These are phyloP conservation scores for Colletotrichum sp. DNA, from an alignment of 2,329 filamentous ascomycete species.

Conservation along the genomic window DNA sequence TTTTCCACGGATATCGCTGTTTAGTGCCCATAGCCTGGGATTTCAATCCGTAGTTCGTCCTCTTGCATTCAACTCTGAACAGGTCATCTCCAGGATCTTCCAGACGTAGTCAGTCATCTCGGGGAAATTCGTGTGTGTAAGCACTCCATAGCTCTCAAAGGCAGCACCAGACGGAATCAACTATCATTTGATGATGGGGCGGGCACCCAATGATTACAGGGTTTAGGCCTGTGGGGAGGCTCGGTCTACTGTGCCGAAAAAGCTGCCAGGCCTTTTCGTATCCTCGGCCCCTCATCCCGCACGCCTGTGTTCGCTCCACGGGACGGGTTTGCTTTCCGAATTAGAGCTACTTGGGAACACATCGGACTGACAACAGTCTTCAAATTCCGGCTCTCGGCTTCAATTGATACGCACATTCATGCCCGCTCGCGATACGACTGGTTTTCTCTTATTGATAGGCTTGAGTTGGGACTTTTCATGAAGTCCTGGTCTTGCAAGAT, in stretches of 20 bases:
- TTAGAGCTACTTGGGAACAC: background rate
- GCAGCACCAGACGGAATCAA: background rate
- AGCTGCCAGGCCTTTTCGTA: background rate
- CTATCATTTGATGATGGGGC: background rate
- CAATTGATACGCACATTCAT: background rate
- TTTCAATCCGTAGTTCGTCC: background rate
- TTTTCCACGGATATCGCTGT: background rate
- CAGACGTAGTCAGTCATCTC: background rate
- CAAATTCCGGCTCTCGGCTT: background rate
- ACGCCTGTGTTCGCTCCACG: background rate
- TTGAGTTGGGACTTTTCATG: background rate
- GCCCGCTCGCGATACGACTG: background rate
- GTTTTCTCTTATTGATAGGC: background rate
- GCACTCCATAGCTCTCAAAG: background rate
- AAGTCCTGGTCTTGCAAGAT: background rate
- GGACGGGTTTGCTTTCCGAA: background rate
- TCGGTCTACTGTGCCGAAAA: background rate
- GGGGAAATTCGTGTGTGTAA: background rate
- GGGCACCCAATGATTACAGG: background rate
- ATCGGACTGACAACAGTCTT: background rate
- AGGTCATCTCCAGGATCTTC: background rate
- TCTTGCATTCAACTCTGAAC: background rate
- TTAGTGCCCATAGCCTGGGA: background rate
- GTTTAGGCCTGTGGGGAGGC: background rate
- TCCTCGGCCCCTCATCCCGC: background rate